Percentiles rank a stretch among this genome's conserved stretches.
Evolutionary conservation across 768 basidiomycete species (phyloP).

Genomic region (Epithele typhae): DNA sequence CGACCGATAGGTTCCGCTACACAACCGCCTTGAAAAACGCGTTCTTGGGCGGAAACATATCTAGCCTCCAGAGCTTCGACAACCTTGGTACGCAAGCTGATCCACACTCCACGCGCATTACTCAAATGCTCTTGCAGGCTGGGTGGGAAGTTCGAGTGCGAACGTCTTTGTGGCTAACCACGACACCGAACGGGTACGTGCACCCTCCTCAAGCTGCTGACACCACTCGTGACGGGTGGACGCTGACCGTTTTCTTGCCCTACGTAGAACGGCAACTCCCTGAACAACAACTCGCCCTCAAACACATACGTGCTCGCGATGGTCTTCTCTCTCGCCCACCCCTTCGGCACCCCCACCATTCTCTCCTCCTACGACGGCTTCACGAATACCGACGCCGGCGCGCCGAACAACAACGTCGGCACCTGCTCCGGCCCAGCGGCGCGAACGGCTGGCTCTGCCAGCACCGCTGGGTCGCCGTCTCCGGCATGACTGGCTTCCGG

Average conservation of each 20-base stretch:
- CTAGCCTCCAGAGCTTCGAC: conserved; percentile 48
- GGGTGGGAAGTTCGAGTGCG: conserved; percentile 48
- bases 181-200: conserved; percentile 55
- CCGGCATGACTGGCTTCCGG: conserved; percentile 59
- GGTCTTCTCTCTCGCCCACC: conserved; percentile 63
- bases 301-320: conserved; percentile 59
- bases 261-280: conserved; percentile 44
- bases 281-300: conserved; percentile 55
- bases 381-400: conserved; percentile 47
- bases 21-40: conserved; percentile 47
- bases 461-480: conserved; percentile 53
- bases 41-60: conserved; percentile 49
- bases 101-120: too few species aligned
- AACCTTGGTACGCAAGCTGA: conserved; percentile 34
- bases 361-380: conserved; percentile 53
- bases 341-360: conserved; percentile 63
- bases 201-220: background rate
- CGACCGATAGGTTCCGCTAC: conserved; percentile 48
- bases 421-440: conserved; percentile 47
- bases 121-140: conserved; percentile 34
- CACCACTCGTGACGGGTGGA: too few species aligned
- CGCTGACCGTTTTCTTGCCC: background rate
- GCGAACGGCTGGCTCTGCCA: conserved; percentile 62
- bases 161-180: conserved; percentile 70
- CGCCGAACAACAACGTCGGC: conserved; percentile 56